Evolutionary conservation across 768 basidiomycete species (phyloP).

Genomic region (Pleurotus giganteus): DNA sequence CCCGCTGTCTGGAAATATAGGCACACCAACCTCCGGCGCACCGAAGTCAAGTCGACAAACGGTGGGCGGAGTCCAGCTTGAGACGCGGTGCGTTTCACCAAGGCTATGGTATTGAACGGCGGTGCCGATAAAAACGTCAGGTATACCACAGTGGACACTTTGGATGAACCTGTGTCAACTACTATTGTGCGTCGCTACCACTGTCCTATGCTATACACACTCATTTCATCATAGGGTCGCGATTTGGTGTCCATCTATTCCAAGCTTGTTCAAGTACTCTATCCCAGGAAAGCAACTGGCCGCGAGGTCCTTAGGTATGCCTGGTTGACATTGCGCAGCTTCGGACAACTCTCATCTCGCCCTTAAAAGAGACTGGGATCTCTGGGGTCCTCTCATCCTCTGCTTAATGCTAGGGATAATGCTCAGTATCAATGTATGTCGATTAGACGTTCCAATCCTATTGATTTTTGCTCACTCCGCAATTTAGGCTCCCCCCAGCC

Average conservation of each 20-base stretch:
- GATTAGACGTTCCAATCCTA: background rate
- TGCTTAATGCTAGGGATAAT: conserved; percentile 79
- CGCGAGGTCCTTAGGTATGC: conserved; percentile 78
- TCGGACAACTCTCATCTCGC: background rate
- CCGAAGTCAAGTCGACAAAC: conserved; percentile 53
- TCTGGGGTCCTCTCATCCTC: conserved; percentile 93
- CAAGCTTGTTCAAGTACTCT: conserved; percentile 92
- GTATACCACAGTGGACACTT: conserved; percentile 81
- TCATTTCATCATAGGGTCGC: conserved; percentile 55
- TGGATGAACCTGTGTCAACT: conserved; percentile 87
- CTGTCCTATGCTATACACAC: conserved; percentile 6
- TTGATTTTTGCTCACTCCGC: background rate
- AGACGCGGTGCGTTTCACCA: conserved; percentile 65
- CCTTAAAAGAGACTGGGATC: conserved; percentile 83
- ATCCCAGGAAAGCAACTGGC: conserved; percentile 71
- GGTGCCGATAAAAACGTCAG: conserved; percentile 31
- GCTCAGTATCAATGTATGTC: conserved; percentile 76
- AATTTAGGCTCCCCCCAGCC: conserved; percentile 72
- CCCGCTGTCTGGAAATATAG: conserved; percentile 70
- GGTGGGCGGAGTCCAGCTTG: conserved; percentile 84
- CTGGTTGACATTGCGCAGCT: background rate
- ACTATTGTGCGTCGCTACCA: conserved; percentile 68
- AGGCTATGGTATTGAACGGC: background rate
- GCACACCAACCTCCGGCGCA: conserved; percentile 41
- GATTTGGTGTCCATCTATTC: conserved; percentile 89